phyloP scores from a whole-genome alignment of 257 asterid genomes.

The Solanum acaule region DNA sequence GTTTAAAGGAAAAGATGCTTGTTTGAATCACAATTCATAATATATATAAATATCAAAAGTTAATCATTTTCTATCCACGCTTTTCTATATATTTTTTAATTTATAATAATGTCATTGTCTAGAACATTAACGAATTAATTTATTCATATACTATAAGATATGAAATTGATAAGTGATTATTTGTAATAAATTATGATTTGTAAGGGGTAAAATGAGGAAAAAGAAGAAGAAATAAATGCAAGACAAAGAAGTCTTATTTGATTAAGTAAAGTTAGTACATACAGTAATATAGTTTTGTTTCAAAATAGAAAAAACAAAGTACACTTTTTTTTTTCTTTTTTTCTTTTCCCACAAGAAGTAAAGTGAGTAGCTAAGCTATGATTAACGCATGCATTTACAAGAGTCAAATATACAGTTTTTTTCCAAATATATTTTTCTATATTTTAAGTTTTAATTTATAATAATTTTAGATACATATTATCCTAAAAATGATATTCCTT shows the following conservation, averaged over 20 bases:
- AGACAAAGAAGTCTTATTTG: not conserved
- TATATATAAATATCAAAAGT: not conserved
- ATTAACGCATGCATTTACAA: not conserved
- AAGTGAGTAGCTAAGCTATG: not conserved
- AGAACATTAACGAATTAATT: not conserved
- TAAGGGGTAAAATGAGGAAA: not conserved
- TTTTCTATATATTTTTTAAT: not conserved
- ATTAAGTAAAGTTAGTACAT: not conserved
- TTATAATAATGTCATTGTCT: not conserved
- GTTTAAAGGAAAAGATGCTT: not conserved
- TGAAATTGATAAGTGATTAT: not conserved
- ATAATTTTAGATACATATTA: not conserved
- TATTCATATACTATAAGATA: not conserved
- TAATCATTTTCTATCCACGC: not conserved
- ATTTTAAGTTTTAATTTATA: not conserved
- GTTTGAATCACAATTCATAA: not conserved
- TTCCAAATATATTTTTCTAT: not conserved
- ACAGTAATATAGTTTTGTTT: not conserved
- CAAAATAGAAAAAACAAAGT: not conserved
- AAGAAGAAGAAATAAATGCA: not conserved
- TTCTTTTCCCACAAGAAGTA: not conserved
- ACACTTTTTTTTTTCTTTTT: not conserved
- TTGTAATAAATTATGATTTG: not conserved
- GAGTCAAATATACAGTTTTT: not conserved
- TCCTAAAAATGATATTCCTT: not conserved